Conservation (phyloP, 495 filamentous ascomycete species). For the Glutinoglossum americanum region DNA sequence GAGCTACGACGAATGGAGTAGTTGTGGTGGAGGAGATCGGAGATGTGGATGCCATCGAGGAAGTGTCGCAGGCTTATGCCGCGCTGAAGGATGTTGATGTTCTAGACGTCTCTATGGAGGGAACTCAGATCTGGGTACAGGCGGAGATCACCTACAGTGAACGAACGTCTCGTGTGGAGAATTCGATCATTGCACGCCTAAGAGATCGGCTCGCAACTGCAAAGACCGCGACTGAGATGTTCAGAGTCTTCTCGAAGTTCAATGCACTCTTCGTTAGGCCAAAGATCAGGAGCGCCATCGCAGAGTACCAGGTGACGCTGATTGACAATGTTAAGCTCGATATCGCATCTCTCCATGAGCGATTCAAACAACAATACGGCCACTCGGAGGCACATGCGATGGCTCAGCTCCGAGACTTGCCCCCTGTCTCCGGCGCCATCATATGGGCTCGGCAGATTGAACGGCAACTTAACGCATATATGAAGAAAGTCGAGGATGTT, state of each 20-base stretch:
- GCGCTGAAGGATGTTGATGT: constrained; percentile 86
- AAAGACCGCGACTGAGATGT: constrained; percentile 97
- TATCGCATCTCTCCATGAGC: constrained; percentile 78
- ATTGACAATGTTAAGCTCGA: constrained; percentile 95
- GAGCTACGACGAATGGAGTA: constrained; percentile 29
- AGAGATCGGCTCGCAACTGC: constrained; percentile 85
- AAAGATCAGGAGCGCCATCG: constrained; percentile 91
- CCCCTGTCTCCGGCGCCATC: constrained; percentile 86
- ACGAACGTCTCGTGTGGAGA: constrained; percentile 86
- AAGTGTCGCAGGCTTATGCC: constrained; percentile 83
- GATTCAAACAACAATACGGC: constrained; percentile 96
- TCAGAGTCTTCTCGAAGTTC: constrained; percentile 97
- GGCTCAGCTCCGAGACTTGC: constrained; percentile 86
- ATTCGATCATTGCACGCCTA: constrained; percentile 90
- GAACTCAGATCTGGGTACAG: constrained; percentile 73
- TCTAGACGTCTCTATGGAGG: constrained; percentile 72
- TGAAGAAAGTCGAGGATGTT: constrained; percentile 94
- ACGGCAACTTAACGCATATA: constrained; percentile 78
- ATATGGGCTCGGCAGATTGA: constrained; percentile 96
- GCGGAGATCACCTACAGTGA: constrained; percentile 94
- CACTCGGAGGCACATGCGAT: constrained; percentile 94
- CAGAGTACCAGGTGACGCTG: constrained; percentile 90
- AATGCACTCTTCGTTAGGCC: constrained; percentile 94
- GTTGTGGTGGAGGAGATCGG: constrained; percentile 81
- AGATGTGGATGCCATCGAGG: constrained; percentile 93